A percentile compares a stretch with the other conserved stretches of the same genome.
Conservation (phyloP, 148 eudicot genomes). For the Cornus florida region DNA sequence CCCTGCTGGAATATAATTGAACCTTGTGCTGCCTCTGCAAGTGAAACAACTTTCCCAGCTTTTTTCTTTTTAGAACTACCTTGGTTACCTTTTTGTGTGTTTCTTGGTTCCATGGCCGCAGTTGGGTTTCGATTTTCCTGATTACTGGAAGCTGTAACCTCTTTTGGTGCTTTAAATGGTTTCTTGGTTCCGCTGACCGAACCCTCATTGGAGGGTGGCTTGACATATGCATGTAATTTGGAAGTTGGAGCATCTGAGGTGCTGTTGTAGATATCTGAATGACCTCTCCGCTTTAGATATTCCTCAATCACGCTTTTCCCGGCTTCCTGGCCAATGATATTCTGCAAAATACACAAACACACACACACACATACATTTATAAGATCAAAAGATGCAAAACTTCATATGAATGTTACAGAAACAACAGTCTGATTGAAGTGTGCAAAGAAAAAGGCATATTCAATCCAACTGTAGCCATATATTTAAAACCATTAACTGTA, state of each 20-base stretch:
- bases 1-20: slow-evolving; percentile 92
- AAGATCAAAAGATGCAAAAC: background rate
- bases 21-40: slow-evolving; percentile 98
- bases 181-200: slow-evolving; percentile 50
- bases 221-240: slow-evolving; percentile 84
- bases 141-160: slow-evolving; percentile 42
- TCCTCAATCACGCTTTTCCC: slow-evolving; percentile 75
- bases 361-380: too few species aligned
- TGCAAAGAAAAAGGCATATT: background rate
- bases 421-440: background rate
- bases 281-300: slow-evolving; percentile 83
- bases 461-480: background rate
- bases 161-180: slow-evolving; percentile 56
- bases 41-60: slow-evolving; percentile 76
- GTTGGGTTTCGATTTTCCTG: slow-evolving; percentile 36
- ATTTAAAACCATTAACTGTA: background rate
- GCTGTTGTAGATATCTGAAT: slow-evolving; percentile 31
- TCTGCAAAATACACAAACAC: slow-evolving; percentile 40
- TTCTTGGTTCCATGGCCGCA: slow-evolving; percentile 33
- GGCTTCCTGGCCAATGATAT: slow-evolving; percentile 87
- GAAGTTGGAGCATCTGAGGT: slow-evolving; percentile 40
- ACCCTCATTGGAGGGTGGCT: slow-evolving; percentile 66
- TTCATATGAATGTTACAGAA: background rate
- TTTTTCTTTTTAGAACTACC: slow-evolving; percentile 70
- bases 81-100: slow-evolving; percentile 37